Evolutionary conservation across 2,329 filamentous ascomycete genomes (phyloP), one percentile per base, ranked within the genome.

Genomic region (Balansia obtecta): DNA sequence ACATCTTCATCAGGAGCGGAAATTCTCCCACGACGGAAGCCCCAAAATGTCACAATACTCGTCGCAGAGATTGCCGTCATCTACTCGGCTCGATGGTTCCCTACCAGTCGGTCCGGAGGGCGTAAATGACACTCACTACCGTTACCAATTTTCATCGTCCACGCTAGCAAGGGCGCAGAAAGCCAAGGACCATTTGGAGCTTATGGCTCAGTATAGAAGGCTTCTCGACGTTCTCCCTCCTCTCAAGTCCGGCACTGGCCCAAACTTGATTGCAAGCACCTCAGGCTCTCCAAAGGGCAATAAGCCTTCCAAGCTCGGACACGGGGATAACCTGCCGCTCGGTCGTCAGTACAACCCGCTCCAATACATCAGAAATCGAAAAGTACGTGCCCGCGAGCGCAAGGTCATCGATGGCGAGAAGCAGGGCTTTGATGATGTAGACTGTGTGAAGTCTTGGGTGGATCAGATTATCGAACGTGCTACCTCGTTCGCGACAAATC

Each of bases 291-390:
- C 73, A 22, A 54, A 60, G 40, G 52, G 56, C 48, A 57, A 53
- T 22, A 69, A 54, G 60, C 68, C 45, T 56, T 68, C 53, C 32
- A 56, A 49, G 5, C 58, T 58, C 43, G 55, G 55, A 18, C 55
- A 53, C 4, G 51, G 56, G 33, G 71, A 58, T 49, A 64, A 52
- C 53, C 20, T 54, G 47, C 69, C 57, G 52, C 65, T 83, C 8
- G 85, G 86, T 4, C 82, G 90, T 48, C 69, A 74, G 2, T 97
- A 97, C 63, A 95, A 98, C 63, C 93, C 91, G 4, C 69, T 98
- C 22, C 93, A 97, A 65, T 88, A 88, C 58, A 86, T 97, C 50
- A 83, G 93, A 18, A 97, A 98, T 62, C 79, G 91, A 45, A 91
- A 90, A 63, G 79, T 93, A 12, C 78, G 93, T 54, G 84, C 85